Percentiles rank a stretch among this genome's conserved stretches.
phyloP scores from a whole-genome alignment of 306 rosid genomes.

The Trifolium repens region DNA sequence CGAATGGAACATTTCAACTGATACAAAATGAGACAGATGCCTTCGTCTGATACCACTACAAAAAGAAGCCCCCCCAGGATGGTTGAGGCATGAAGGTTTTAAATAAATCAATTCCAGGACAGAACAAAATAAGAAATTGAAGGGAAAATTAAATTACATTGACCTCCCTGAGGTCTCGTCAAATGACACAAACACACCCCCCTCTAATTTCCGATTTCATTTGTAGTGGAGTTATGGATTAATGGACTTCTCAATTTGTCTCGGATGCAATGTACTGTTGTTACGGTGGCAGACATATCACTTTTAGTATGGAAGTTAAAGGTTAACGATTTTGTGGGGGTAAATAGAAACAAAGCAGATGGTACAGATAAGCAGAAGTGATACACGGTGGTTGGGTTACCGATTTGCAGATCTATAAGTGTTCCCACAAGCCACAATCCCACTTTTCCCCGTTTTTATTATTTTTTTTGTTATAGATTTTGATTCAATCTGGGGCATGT shows the following conservation, averaged over 20 bases:
- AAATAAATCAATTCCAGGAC: slow-evolving; percentile 4
- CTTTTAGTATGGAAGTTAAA: neutral
- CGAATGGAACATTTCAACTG: neutral
- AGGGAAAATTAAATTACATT: neutral
- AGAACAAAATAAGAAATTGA: slow-evolving; percentile 21
- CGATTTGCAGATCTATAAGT: neutral
- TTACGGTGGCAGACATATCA: neutral
- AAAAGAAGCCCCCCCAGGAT: neutral
- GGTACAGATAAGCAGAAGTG: neutral
- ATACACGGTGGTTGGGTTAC: neutral
- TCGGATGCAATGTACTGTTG: neutral
- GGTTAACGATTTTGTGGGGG: neutral
- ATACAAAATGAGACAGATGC: slow-evolving; percentile 2
- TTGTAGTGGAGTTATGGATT: no score
- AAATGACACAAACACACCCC: neutral
- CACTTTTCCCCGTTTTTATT: no score
- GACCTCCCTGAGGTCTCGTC: neutral
- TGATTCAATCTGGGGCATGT: no score
- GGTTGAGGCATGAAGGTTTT: neutral
- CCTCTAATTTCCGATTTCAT: neutral
- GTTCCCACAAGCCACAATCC: no score
- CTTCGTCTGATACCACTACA: neutral
- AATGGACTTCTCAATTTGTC: neutral
- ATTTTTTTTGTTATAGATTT: no score
- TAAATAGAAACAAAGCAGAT: neutral